phyloP scores from a whole-genome alignment of 139 green algal species.

The Asterochloris sp. region DNA sequence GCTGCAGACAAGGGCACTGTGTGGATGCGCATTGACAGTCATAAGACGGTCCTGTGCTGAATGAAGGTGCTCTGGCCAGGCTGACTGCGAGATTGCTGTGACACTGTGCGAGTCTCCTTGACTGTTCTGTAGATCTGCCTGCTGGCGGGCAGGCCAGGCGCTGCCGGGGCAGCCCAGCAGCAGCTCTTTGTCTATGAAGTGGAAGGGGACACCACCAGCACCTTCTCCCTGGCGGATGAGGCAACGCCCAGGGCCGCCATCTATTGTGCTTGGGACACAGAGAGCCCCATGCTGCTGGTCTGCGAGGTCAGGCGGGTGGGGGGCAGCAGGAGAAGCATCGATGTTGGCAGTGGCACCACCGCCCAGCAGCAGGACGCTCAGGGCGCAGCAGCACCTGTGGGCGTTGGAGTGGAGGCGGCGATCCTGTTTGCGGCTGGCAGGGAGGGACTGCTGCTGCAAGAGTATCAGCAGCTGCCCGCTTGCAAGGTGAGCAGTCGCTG shows the following conservation, averaged over 20 bases:
- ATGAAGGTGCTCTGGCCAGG: no score
- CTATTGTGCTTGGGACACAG: slow-evolving; percentile 45
- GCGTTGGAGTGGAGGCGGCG: slow-evolving; percentile 34
- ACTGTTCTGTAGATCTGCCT: slow-evolving; percentile 7
- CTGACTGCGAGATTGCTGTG: no score
- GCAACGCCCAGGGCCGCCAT: not conserved
- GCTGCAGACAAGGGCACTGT: no score
- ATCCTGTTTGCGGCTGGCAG: slow-evolving; percentile 51
- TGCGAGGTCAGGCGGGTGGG: slow-evolving; percentile 13
- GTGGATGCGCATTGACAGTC: no score
- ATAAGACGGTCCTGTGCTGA: no score
- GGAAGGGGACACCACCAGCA: slow-evolving; percentile 24
- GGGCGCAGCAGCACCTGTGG: not conserved
- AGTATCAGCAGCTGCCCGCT: slow-evolving; percentile 37
- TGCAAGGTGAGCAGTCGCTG: not conserved
- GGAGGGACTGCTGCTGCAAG: slow-evolving; percentile 55
- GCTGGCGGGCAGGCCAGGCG: not conserved
- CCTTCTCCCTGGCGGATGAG: slow-evolving; percentile 29
- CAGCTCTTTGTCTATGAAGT: slow-evolving; percentile 45
- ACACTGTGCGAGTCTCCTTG: not conserved
- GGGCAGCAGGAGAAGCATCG: slow-evolving; percentile 28
- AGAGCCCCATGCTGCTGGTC: slow-evolving; percentile 53
- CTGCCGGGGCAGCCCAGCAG: slow-evolving; percentile 1
- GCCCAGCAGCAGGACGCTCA: not conserved
- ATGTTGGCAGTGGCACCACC: not conserved